A percentile compares a stretch with the other conserved stretches of the same genome.
phyloP scores from a whole-genome alignment of 805 yeast genomes.

The Metschnikowia shivogae region DNA sequence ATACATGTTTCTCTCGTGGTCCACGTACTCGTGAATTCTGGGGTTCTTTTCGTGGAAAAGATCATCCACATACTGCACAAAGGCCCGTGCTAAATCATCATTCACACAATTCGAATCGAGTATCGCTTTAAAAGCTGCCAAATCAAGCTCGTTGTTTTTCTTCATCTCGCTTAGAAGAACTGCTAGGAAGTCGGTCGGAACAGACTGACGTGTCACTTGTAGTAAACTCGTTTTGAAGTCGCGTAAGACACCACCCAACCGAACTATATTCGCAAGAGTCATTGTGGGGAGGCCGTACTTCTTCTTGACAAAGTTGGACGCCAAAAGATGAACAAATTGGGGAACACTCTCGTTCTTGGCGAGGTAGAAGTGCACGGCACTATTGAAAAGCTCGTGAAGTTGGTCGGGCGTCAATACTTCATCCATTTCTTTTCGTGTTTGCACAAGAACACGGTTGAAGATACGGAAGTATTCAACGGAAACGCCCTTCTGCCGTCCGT shows the following conservation, averaged over 20 bases:
- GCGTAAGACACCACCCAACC: slow-evolving; percentile 22
- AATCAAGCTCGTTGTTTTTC: slow-evolving; percentile 7
- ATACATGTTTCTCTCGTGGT: slow-evolving; percentile 25
- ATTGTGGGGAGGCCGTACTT: slow-evolving; percentile 13
- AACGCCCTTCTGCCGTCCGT: slow-evolving; percentile 5
- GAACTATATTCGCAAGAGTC: slow-evolving; percentile 24
- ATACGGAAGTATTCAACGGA: slow-evolving; percentile 15
- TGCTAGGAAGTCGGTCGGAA: slow-evolving; percentile 14
- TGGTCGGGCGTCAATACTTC: slow-evolving; percentile 9
- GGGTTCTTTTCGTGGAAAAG: slow-evolving; percentile 28
- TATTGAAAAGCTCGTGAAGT: slow-evolving; percentile 17
- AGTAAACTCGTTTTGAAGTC: slow-evolving; percentile 9
- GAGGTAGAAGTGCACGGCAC: slow-evolving; percentile 13
- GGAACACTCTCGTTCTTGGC: slow-evolving; percentile 18
- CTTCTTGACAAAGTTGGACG: slow-evolving; percentile 17
- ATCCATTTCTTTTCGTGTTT: slow-evolving; percentile 10
- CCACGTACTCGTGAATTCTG: slow-evolving; percentile 32
- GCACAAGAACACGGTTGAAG: slow-evolving; percentile 20
- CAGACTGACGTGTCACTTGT: slow-evolving; percentile 11
- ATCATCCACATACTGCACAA: slow-evolving; percentile 26
- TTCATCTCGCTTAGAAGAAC: slow-evolving; percentile 15
- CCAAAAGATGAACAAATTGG: slow-evolving; percentile 25
- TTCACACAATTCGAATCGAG: slow-evolving; percentile 13
- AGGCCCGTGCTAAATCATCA: slow-evolving; percentile 19
- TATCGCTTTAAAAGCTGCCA: slow-evolving; percentile 17